Percentiles rank a stretch among this genome's conserved stretches.
phyloP scores from a whole-genome alignment of 768 basidiomycete genomes.

The Saitozyma podzolica region DNA sequence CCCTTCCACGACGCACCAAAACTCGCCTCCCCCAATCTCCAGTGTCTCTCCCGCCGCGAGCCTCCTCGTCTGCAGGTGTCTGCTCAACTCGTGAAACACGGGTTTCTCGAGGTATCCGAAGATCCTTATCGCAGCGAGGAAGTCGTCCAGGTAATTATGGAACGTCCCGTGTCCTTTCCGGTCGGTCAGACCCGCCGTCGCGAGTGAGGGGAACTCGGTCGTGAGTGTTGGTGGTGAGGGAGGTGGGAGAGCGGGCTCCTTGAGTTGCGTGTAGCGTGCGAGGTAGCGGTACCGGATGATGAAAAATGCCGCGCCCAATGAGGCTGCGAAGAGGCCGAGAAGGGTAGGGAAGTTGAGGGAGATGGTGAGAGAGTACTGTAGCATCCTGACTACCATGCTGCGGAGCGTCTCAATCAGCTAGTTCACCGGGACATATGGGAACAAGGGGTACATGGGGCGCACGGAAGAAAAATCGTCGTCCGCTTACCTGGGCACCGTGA shows the following conservation, averaged over 20 bases:
- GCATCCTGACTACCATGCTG: constrained; percentile 47
- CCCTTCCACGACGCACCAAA: constrained; percentile 99
- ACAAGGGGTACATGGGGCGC: neutral
- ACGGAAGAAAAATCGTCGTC: neutral
- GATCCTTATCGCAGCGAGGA: constrained; percentile 90
- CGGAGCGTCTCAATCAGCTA: constrained; percentile 4
- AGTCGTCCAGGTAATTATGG: constrained; percentile 96
- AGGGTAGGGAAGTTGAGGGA: constrained; percentile 92
- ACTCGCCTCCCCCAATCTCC: constrained; percentile 64
- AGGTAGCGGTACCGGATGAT: constrained; percentile 67
- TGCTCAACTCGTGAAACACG: constrained; percentile 94
- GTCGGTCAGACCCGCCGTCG: constrained; percentile 59
- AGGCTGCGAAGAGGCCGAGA: constrained; percentile 69
- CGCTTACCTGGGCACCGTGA: constrained; percentile 70
- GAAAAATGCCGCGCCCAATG: constrained; percentile 70
- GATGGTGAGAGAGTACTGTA: constrained; percentile 51
- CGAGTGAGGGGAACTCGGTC: constrained; percentile 67
- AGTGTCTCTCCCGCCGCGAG: constrained; percentile 95
- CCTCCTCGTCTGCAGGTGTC: constrained; percentile 92
- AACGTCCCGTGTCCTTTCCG: constrained; percentile 57
- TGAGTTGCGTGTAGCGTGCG: constrained; percentile 54
- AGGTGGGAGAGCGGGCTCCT: constrained; percentile 47
- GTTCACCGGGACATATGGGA: neutral
- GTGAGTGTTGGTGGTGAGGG: constrained; percentile 32
- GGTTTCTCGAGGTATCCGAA: constrained; percentile 98